Evolutionary conservation across 345 rosid genomes (phyloP).

Genomic region (Geranium rotundifolium): DNA sequence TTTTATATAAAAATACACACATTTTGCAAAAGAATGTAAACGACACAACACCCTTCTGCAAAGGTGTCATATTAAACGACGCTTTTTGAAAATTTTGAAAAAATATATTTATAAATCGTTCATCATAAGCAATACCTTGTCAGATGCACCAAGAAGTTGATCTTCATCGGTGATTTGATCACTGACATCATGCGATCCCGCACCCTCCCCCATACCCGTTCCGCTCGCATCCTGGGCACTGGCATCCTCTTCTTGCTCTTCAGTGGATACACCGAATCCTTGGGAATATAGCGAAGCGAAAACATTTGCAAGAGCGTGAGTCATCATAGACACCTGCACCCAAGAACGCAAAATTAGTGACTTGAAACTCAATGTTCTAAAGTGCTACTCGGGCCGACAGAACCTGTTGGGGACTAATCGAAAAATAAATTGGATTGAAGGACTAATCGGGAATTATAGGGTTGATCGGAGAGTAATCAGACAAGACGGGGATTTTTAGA

Average conservation of each 20-base stretch:
- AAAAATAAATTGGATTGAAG: no score
- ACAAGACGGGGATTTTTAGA: no score
- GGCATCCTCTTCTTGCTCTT: slow-evolving; percentile 52
- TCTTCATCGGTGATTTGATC: slow-evolving; percentile 87
- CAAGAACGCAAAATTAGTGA: slow-evolving; percentile 4
- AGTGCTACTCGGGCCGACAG: no score
- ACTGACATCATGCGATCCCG: slow-evolving; percentile 71
- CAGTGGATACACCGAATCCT: slow-evolving; percentile 58
- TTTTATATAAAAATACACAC: no score
- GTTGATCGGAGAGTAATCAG: no score
- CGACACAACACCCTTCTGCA: neutral
- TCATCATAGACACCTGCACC: slow-evolving; percentile 57
- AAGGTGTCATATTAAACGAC: no score
- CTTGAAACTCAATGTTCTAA: no score
- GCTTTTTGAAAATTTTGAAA: no score
- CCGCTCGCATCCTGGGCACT: slow-evolving; percentile 52
- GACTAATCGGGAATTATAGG: no score
- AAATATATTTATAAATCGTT: no score
- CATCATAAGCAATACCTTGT: slow-evolving; percentile 30
- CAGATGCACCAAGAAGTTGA: slow-evolving; percentile 58
- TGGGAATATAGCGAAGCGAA: slow-evolving; percentile 60
- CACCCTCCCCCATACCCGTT: slow-evolving; percentile 93
- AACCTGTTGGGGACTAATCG: no score
- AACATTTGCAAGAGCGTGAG: slow-evolving; percentile 64
- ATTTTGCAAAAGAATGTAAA: neutral